Evolutionary conservation across 192 early-diverging fungal genomes (phyloP).

Genomic region (Endogone sp.): DNA sequence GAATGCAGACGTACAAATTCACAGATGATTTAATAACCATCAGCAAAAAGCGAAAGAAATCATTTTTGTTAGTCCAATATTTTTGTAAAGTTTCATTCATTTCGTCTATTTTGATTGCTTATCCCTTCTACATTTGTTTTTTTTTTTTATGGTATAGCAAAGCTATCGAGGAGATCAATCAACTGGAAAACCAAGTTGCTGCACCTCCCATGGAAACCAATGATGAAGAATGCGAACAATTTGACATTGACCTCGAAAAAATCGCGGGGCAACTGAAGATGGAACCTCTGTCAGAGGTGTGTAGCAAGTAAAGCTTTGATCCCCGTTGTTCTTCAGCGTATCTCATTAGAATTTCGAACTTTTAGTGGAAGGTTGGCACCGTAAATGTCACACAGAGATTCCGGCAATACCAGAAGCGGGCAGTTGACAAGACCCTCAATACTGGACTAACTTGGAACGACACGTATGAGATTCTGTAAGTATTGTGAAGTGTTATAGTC

Average conservation of each 20-base stretch:
- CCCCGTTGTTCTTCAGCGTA: slow-evolving; percentile 2
- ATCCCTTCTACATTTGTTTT: too few relatives aligned
- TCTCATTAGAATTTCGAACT: slow-evolving; percentile 6
- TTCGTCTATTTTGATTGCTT: too few relatives aligned
- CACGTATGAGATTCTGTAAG: slow-evolving; percentile 11
- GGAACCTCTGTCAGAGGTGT: slow-evolving; percentile 2
- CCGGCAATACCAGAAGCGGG: slow-evolving; percentile 10
- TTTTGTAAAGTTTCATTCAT: too few relatives aligned
- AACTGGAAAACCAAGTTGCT: too few relatives aligned
- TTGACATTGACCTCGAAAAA: slow-evolving; percentile 2
- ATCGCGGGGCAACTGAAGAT: background rate
- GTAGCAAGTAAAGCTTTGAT: slow-evolving; percentile 5
- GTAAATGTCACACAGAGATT: slow-evolving; percentile 12
- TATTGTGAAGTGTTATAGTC: slow-evolving; percentile 4
- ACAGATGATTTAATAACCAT: too few relatives aligned
- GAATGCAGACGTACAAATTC: too few relatives aligned
- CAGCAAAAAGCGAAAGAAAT: too few relatives aligned
- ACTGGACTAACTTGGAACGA: slow-evolving; percentile 7
- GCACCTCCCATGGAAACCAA: background rate
- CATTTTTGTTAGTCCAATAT: too few relatives aligned
- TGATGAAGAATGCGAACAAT: slow-evolving; percentile 4
- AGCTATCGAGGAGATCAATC: too few relatives aligned
- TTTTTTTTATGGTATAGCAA: too few relatives aligned
- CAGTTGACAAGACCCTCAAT: slow-evolving; percentile 4
- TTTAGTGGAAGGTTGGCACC: slow-evolving; percentile 9